Evolutionary conservation across 352 stramenopile genomes (phyloP).

Genomic region (Pythium insidiosum): DNA sequence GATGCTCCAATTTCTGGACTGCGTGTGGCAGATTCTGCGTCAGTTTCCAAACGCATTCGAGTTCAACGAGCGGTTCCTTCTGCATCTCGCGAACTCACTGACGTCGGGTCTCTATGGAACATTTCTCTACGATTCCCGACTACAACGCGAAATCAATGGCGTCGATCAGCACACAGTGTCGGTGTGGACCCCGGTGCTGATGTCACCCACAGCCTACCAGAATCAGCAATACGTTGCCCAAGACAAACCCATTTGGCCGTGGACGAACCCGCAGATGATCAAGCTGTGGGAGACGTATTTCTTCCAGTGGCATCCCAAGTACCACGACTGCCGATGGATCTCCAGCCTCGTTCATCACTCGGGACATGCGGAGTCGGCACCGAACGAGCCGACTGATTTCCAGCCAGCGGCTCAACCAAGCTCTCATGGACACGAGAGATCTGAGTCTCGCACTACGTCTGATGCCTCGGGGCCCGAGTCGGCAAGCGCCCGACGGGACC

Average conservation of each 20-base stretch:
- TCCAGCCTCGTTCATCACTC: conserved; percentile 34
- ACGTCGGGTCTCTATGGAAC: conserved; percentile 78
- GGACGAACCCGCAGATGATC: conserved; percentile 74
- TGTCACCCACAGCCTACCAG: conserved; percentile 31
- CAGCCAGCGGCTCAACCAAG: too few relatives aligned
- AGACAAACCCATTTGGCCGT: conserved; percentile 67
- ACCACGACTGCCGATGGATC: conserved; percentile 68
- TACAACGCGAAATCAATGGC: conserved; percentile 60
- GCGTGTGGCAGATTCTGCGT: conserved; percentile 75
- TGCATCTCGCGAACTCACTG: conserved; percentile 73
- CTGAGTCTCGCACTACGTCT: not conserved
- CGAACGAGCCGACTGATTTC: too few relatives aligned
- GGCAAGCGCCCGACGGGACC: too few relatives aligned
- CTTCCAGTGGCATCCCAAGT: conserved; percentile 83
- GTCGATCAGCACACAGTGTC: conserved; percentile 50
- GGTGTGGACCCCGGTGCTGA: conserved; percentile 73
- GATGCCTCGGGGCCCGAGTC: too few relatives aligned
- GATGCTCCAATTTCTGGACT: conserved; percentile 84
- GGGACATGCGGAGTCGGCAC: conserved; percentile 2
- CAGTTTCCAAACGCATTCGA: conserved; percentile 81
- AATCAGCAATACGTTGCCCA: conserved; percentile 42
- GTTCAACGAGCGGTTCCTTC: conserved; percentile 79
- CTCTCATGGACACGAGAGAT: conserved; percentile 8
- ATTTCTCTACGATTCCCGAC: conserved; percentile 70
- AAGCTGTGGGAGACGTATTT: conserved; percentile 79